Conservation (phyloP, 2,329 filamentous ascomycete species). For the Colletotrichum kahawae region DNA sequence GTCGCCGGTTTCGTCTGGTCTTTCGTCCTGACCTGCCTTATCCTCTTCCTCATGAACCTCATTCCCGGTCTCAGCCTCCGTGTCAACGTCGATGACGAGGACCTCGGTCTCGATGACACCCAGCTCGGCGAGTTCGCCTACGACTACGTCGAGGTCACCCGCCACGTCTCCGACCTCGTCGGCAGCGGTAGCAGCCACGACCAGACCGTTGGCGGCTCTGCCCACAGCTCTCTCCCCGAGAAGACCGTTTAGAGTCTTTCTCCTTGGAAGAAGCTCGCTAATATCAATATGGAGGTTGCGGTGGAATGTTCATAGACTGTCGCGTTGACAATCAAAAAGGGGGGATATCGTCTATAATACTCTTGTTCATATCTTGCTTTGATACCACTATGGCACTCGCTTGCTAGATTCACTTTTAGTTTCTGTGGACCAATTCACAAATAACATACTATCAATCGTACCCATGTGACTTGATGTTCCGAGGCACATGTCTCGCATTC, state of each 20-base stretch:
- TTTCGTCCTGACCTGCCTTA: conserved; percentile 70
- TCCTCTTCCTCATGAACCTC: conserved; percentile 74
- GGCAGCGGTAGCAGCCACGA: conserved; percentile 4
- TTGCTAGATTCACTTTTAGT: conserved; percentile 11
- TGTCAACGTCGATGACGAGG: conserved; percentile 69
- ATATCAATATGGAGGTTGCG: neutral
- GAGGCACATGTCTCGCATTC: neutral
- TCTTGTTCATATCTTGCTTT: conserved; percentile 14
- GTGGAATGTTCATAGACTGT: neutral
- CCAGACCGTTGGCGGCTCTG: conserved; percentile 7
- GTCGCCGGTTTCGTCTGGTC: conserved; percentile 69
- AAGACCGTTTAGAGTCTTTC: conserved; percentile 6
- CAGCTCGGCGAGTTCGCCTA: conserved; percentile 85
- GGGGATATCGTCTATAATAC: conserved; percentile 3
- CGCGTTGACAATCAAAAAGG: neutral
- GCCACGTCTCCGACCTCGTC: conserved; percentile 61
- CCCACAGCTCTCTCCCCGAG: conserved; percentile 22
- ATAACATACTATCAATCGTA: neutral
- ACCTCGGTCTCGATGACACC: conserved; percentile 73
- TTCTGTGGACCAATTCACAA: neutral
- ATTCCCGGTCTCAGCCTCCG: conserved; percentile 74
- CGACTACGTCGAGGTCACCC: conserved; percentile 76
- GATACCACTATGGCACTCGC: conserved; percentile 11
- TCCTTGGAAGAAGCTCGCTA: neutral
- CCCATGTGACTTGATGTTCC: neutral